phyloP scores from a whole-genome alignment of 345 rosid species.

The Eucalyptus cloeziana region DNA sequence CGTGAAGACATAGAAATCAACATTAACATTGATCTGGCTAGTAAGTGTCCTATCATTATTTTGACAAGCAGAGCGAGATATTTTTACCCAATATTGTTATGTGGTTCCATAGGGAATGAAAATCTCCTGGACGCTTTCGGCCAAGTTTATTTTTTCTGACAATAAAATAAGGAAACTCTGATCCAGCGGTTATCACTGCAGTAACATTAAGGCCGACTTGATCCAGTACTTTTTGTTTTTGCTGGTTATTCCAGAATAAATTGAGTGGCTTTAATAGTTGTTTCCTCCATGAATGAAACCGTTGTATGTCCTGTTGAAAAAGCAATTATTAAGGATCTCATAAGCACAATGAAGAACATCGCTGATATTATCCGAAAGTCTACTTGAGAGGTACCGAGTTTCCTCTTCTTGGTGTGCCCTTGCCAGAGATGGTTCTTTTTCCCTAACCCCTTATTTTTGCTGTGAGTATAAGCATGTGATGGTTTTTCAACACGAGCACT shows the following conservation, averaged over 20 bases:
- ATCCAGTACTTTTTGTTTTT: not conserved
- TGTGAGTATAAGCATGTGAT: not conserved
- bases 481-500: not conserved
- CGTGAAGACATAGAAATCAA: not conserved
- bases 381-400: not conserved
- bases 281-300: not conserved
- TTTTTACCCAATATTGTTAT: not conserved
- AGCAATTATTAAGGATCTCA: not conserved
- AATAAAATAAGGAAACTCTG: not conserved
- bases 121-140: not conserved
- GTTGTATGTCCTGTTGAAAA: not conserved
- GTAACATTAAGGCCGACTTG: not conserved
- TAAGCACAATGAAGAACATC: not conserved
- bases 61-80: not conserved
- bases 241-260: not conserved
- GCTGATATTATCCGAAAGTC: not conserved
- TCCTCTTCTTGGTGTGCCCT: not conserved
- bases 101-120: not conserved
- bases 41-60: not conserved
- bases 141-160: not conserved
- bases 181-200: not conserved
- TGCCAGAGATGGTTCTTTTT: not conserved
- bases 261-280: not conserved
- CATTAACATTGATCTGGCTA: not conserved
- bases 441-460: not conserved